phyloP scores from a whole-genome alignment of 2,329 filamentous ascomycete species.

The Epichloe glyceriae region DNA sequence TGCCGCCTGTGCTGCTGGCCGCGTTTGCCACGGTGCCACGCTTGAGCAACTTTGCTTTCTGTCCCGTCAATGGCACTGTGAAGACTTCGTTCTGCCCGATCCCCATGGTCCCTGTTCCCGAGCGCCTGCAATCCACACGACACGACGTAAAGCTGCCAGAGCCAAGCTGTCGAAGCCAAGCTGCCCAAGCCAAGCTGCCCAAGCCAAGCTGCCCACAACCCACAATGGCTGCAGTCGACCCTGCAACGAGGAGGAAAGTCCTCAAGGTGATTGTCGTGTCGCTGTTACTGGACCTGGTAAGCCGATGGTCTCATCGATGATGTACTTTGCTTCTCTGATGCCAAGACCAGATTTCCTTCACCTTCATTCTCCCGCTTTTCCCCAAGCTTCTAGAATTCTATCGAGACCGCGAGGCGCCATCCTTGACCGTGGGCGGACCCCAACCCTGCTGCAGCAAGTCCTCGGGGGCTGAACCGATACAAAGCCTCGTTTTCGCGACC shows the following conservation, averaged over 20 bases:
- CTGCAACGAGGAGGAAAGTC: conserved; percentile 60
- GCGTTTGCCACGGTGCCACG: no score
- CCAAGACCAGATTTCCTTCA: conserved; percentile 72
- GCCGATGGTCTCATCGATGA: neutral
- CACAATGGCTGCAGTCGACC: conserved; percentile 33
- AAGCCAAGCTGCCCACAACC: conserved; percentile 1
- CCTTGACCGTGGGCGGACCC: conserved; percentile 31
- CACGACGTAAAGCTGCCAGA: no score
- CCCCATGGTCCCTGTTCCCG: no score
- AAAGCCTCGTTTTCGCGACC: conserved; percentile 85
- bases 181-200: neutral
- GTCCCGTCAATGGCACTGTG: neutral
- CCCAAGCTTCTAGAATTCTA: conserved; percentile 95
- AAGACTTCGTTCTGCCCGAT: no score
- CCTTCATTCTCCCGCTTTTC: conserved; percentile 93
- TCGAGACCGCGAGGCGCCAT: conserved; percentile 61
- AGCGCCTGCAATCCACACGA: neutral
- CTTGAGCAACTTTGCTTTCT: no score
- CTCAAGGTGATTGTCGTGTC: conserved; percentile 81
- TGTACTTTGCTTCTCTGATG: neutral
- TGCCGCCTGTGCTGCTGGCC: no score
- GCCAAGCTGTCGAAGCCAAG: neutral
- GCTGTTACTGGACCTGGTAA: conserved; percentile 76
- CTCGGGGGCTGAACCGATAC: conserved; percentile 83
- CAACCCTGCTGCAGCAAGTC: conserved; percentile 64